Evolutionary conservation across 768 basidiomycete genomes (phyloP), one percentile per base, ranked within the genome.

Genomic region (Auricularia sp.): DNA sequence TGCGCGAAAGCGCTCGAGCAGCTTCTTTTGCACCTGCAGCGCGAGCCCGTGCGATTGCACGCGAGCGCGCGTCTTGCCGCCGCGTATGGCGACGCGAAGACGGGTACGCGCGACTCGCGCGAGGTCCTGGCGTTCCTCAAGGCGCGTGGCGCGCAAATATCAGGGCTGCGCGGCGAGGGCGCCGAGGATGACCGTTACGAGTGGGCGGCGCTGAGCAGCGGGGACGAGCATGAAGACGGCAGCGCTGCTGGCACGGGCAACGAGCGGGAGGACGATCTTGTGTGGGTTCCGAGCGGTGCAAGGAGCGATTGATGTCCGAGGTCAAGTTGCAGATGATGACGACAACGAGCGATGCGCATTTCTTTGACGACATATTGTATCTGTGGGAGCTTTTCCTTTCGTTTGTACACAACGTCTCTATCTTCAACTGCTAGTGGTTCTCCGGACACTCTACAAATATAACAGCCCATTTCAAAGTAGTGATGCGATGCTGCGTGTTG

Each of bases 101-200:
- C 63, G 29, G 88, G 87, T 33, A 87, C 85, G 79, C 79, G 93
- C 67, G 76, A 76, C 70, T 88, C 85, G 47, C 76, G 76, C 47
- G 94, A 96, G 75, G 87, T 95, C 0, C 76, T 93, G 16, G 71
- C 73, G 54, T 95, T 88, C 73, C 75, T 96, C 75, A 81, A 81
- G 72, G 75, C 75, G 64, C 78, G 83, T 67, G 94, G 94, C 0
- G 94, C 90, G 56, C 87, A 83, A 33, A 24, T 14, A 29, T 59
- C 24, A 10, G 79, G 79, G 33, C 73, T 78, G 34, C 79, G 83
- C 58, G 76, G 77, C 58, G 71, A 79, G 65, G 77, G 77, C 65
- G 77, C 79, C 1, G 75, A 81, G 65, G 86, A 79, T 29, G 29
- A 29, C 29, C 29, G 29, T 29, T 29, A 29, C n/a, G 87, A 86